phyloP scores from a whole-genome alignment of 2,329 filamentous ascomycete genomes.

The Cercospora sesami region DNA sequence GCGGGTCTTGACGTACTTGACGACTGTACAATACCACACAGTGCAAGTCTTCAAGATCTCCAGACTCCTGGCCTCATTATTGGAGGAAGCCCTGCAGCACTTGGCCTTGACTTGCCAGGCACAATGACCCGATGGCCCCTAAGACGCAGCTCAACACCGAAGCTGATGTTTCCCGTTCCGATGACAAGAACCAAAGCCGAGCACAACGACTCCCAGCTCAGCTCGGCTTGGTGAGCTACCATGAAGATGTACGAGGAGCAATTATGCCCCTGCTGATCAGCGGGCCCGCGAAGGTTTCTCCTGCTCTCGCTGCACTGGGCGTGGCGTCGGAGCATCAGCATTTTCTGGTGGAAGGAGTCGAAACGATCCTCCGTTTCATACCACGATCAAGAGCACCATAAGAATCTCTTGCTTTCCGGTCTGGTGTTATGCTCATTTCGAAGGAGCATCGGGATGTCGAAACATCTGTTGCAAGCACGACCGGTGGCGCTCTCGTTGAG shows the following conservation, averaged over 20 bases:
- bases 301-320: not conserved
- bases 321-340: not conserved
- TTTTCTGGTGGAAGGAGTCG: not conserved
- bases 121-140: not conserved
- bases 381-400: not conserved
- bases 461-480: not conserved
- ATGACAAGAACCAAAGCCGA: not conserved
- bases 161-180: too few relatives aligned
- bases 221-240: not conserved
- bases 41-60: not conserved
- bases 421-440: not conserved
- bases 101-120: not conserved
- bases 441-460: not conserved
- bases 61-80: not conserved
- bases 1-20: not conserved
- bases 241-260: not conserved
- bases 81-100: not conserved
- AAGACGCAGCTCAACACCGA: not conserved
- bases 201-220: not conserved
- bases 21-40: not conserved
- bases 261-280: not conserved
- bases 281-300: not conserved
- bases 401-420: not conserved
- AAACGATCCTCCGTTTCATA: not conserved
- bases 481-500: not conserved